phyloP scores from a whole-genome alignment of 306 rosid species.

The Vigna trinervia region DNA sequence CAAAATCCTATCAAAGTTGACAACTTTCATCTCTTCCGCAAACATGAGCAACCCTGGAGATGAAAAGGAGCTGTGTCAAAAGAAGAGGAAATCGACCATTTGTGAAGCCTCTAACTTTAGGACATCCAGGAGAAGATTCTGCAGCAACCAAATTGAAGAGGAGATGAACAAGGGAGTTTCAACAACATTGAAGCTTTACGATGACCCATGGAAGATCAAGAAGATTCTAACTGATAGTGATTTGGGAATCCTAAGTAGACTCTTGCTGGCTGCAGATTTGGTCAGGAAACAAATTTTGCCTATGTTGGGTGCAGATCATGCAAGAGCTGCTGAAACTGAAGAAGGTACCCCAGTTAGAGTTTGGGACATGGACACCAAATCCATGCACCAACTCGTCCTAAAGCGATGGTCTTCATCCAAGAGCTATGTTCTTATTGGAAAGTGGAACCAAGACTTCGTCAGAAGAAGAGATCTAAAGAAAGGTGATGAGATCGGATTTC shows the following conservation, averaged over 20 bases:
- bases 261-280: conserved; percentile 41
- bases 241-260: conserved; percentile 50
- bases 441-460: conserved; percentile 52
- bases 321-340: conserved; percentile 30
- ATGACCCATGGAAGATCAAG: conserved; percentile 51
- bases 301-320: conserved; percentile 31
- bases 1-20: background rate
- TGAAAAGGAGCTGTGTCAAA: conserved; percentile 29
- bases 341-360: conserved; percentile 43
- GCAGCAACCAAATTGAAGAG: conserved; percentile 32
- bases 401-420: conserved; percentile 49
- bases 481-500: conserved; percentile 49
- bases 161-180: conserved; percentile 37
- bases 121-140: conserved; percentile 35
- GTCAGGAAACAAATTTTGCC: conserved; percentile 46
- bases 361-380: conserved; percentile 46
- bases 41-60: conserved; percentile 32
- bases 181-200: conserved; percentile 44
- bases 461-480: conserved; percentile 41
- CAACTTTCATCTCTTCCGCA: background rate
- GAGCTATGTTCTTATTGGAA: conserved; percentile 48
- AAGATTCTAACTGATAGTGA: conserved; percentile 48
- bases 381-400: conserved; percentile 44
- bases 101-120: conserved; percentile 4
- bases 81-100: conserved; percentile 40